Conservation (phyloP, 352 stramenopile species). For the Pythium brassicae region DNA sequence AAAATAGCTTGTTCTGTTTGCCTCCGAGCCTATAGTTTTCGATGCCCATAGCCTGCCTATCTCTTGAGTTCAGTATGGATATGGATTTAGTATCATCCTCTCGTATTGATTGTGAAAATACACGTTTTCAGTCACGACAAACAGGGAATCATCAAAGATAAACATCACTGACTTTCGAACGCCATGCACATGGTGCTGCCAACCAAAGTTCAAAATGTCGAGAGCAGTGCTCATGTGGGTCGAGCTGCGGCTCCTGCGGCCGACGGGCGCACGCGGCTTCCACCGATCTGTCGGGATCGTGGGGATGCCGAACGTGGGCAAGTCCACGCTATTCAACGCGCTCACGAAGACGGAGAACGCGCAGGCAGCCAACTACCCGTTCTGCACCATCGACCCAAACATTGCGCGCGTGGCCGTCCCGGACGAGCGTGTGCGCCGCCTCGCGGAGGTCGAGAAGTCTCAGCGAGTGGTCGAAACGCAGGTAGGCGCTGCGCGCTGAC, state of each 20-base stretch:
- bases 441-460: constrained; percentile 72
- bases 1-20: too few relatives aligned
- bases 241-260: background rate
- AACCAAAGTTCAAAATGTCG: too few relatives aligned
- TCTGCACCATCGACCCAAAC: constrained; percentile 89
- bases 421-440: constrained; percentile 50
- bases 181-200: too few relatives aligned
- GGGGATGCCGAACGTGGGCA: constrained; percentile 87
- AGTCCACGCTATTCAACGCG: constrained; percentile 87
- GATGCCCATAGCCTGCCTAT: too few relatives aligned
- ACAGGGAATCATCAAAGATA: too few relatives aligned
- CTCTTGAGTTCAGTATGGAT: too few relatives aligned
- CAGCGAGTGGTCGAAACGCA: constrained; percentile 71
- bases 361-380: constrained; percentile 85
- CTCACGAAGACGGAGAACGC: constrained; percentile 83
- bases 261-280: constrained; percentile 31
- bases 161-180: too few relatives aligned
- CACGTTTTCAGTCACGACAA: too few relatives aligned
- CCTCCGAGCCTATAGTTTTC: too few relatives aligned
- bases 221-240: too few relatives aligned
- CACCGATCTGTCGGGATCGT: constrained; percentile 86
- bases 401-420: constrained; percentile 71
- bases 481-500: constrained; percentile 14
- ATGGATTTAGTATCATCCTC: too few relatives aligned
- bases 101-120: too few relatives aligned